phyloP scores from a whole-genome alignment of 1,284 basidiomycete species.

The Cystobasidium pallidum region DNA sequence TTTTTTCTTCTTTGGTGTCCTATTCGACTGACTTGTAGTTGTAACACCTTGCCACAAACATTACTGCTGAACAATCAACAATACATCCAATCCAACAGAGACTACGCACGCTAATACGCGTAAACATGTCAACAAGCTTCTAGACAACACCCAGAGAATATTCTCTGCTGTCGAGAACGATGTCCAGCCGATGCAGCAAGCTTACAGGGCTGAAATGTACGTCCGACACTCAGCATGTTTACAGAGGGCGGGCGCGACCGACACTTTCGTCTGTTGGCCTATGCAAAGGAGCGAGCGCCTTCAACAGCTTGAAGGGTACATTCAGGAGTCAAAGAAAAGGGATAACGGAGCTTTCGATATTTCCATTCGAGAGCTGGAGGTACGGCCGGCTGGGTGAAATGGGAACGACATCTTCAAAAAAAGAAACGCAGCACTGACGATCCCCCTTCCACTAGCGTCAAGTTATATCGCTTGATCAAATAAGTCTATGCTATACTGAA shows the following conservation, averaged over 20 bases:
- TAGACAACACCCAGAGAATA: not conserved
- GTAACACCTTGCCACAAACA: not conserved
- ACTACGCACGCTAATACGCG: not conserved
- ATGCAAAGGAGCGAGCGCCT: not conserved
- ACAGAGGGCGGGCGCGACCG: not conserved
- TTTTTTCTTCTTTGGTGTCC: not conserved
- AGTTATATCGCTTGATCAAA: not conserved
- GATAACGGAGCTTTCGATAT: not conserved
- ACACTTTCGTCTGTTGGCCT: not conserved
- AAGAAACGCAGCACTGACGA: not conserved
- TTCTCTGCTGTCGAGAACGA: slow-evolving; percentile 20
- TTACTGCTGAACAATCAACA: not conserved
- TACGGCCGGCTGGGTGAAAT: not conserved
- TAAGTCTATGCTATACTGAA: not conserved
- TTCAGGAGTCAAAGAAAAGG: slow-evolving; percentile 3
- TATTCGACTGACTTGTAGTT: not conserved
- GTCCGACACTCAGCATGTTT: not conserved
- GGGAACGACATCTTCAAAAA: not conserved
- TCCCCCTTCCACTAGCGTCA: not conserved
- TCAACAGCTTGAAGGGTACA: not conserved
- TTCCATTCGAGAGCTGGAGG: not conserved
- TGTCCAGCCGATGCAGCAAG: slow-evolving; percentile 10
- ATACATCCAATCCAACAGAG: slow-evolving; percentile 24
- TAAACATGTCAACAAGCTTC: slow-evolving; percentile 18
- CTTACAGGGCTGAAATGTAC: slow-evolving; percentile 18